Base-by-base conservation (phyloP, 208 protist genomes). In the Acanthamoeba polyphaga region DNA sequence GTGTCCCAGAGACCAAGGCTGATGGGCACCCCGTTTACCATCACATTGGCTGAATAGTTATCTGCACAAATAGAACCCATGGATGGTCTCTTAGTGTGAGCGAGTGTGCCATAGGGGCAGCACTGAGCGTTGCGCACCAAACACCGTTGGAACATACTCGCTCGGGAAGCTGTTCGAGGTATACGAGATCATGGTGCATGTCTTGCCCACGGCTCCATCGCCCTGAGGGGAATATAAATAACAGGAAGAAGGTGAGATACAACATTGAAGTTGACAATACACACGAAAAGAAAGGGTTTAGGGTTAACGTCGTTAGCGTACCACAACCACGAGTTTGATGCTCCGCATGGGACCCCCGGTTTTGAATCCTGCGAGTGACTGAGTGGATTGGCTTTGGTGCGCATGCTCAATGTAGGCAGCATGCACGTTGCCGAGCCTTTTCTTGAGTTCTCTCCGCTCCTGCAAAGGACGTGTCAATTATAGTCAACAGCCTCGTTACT, bases 1-100 rank as follows among this genome's bases (percentile, higher is more conserved):
- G 96, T 97, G 94, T 98, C 96, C 85, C 96, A 98, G 15, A 98
- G 93, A n/a, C 96, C 96, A 27, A 98, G 85, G 82, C 72, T 95
- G 93, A 97, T 96, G 46, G 95, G 95, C 64, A 96, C 95, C n/a
- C 95, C 96, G 38, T 96, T 92, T 17, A 97, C 95, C 96, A 97
- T 97, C 32, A 97, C 95, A 66, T 97, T 98, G 24, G 51, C 51
- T 1, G 74, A 94, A 74, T 97, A 97, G 93, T 97, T 98, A 76
- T 98, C 97, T 80, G n/a, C n/a, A n/a, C n/a, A n/a, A n/a, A n/a
- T n/a, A n/a, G n/a, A n/a, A n/a, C n/a, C n/a, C n/a, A n/a, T n/a
- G n/a, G n/a, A n/a, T n/a, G n/a, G n/a, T n/a, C n/a, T n/a, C n/a
- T n/a, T n/a, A n/a, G n/a, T n/a, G n/a, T n/a, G n/a, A n/a, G n/a